Evolutionary conservation across 1,284 basidiomycete genomes (phyloP).

Genomic region (Malassezia furfur): DNA sequence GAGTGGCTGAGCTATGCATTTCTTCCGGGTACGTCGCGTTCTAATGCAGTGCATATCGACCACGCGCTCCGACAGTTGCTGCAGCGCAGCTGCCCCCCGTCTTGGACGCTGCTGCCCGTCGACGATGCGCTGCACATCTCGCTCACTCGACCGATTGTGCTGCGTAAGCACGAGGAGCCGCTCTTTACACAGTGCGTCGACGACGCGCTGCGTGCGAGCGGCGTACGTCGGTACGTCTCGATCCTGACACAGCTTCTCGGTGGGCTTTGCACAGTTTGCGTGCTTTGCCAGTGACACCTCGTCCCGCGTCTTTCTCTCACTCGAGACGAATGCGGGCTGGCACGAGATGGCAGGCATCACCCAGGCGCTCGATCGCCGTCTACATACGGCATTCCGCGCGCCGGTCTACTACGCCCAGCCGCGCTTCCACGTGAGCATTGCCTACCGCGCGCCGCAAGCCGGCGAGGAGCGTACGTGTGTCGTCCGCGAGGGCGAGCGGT

Average conservation of each 20-base stretch:
- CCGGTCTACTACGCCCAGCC: constrained; percentile 4
- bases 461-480: background rate
- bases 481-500: background rate
- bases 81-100: background rate
- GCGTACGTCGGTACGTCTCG: background rate
- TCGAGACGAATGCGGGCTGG: constrained; percentile 11
- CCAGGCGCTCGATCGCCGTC: background rate
- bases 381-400: background rate
- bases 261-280: constrained; percentile 9
- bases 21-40: constrained; percentile 2
- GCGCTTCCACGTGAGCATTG: constrained; percentile 13
- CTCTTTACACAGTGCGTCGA: background rate
- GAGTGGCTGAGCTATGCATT: constrained; percentile 15
- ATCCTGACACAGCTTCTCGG: background rate
- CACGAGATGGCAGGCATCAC: constrained; percentile 1
- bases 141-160: constrained; percentile 10
- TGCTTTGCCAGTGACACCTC: constrained; percentile 14
- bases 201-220: background rate
- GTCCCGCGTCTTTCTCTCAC: constrained; percentile 5
- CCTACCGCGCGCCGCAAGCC: background rate
- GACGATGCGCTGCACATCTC: constrained; percentile 10
- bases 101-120: background rate
- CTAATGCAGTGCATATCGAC: background rate
- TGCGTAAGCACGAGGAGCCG: constrained; percentile 3
- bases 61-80: background rate